Evolutionary conservation across 2,329 filamentous ascomycete genomes (phyloP), one percentile per base, ranked within the genome.

Genomic region (Exophiala bonariae): DNA sequence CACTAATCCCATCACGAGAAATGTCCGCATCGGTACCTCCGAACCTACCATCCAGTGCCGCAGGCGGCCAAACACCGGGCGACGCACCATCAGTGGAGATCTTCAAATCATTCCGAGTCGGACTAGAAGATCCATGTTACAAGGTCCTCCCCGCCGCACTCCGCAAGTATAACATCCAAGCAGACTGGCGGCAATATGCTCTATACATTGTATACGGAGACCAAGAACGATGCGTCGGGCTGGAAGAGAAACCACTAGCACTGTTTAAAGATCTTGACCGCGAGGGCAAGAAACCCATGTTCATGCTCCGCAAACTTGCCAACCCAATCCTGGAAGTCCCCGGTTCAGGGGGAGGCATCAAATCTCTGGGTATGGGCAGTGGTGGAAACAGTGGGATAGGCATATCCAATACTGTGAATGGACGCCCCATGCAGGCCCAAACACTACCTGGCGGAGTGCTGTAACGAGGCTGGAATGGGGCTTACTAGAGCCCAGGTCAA

Each of bases 151-250:
- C 93, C 1, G 93, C 95, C 13, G 93, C 93, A 2, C 79, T 99
- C 14, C 95, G 95, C 66, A 96, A 96, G 66, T 99, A 99, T 72
- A 93, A 97, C 64, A 99, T 99, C 73, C 92, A 95, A 58, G 92
- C 91, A 17, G 92, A 96, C 41, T 96, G 91, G 87, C 88, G 95
- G 59, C 89, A 97, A 63, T 99, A 99, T 65, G 92, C 93, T 1
- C 75, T 99, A 23, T 99, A 97, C 65, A 99, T 99, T 65, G 93
- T 99, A 3, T 96, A 96, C 61, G 93, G 93, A n/a, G 91, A 97
- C 62, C 90, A 97, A 69, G 93, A 99, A 72, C 85, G 93, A 11
- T 97, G 92, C 66, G 71, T 99, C 30, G 89, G 87, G 1, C 75
- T 96, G 57, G 87, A 97, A 48, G 93, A 99, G 71, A 92, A 95